phyloP scores from a whole-genome alignment of 164 flowering plant species.

The Vitis cinerea region DNA sequence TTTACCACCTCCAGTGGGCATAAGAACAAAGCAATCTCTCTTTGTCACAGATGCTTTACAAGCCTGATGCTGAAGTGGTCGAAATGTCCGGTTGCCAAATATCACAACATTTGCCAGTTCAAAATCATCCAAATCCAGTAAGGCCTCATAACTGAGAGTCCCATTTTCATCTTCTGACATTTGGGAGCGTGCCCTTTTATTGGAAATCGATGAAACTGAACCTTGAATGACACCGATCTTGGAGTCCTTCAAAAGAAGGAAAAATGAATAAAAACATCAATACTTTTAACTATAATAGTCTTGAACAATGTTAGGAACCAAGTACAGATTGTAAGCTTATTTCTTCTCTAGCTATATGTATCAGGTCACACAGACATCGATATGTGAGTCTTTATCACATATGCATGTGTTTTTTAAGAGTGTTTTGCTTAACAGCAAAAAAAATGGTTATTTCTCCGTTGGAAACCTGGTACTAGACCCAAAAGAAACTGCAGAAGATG shows the following conservation, averaged over 20 bases:
- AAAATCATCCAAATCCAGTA: conserved; percentile 74
- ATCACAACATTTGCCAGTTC: conserved; percentile 96
- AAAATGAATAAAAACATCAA: neutral
- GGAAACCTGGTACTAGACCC: no score
- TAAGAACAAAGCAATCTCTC: conserved; percentile 83
- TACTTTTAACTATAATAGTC: neutral
- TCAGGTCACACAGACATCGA: neutral
- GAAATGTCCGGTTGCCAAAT: conserved; percentile 73
- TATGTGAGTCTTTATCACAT: neutral
- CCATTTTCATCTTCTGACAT: conserved; percentile 20
- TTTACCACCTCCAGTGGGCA: conserved; percentile 99
- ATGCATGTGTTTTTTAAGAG: no score
- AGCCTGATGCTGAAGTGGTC: conserved; percentile 88
- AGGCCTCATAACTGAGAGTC: conserved; percentile 61
- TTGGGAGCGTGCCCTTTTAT: conserved; percentile 18
- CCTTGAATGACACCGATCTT: conserved; percentile 35
- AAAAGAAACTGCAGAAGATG: neutral
- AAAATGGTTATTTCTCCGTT: no score
- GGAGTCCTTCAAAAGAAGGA: conserved; percentile 37
- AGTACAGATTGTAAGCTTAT: neutral
- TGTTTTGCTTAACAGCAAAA: no score
- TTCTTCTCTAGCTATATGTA: neutral
- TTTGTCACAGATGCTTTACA: conserved; percentile 66
- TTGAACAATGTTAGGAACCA: no score
- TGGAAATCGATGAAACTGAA: conserved; percentile 38